Percentiles rank a stretch among this genome's conserved stretches.
These are phyloP conservation scores for Saccharomyces hybrid DNA, from an alignment of 1,139 yeast genomes.

Conservation along the genomic window DNA sequence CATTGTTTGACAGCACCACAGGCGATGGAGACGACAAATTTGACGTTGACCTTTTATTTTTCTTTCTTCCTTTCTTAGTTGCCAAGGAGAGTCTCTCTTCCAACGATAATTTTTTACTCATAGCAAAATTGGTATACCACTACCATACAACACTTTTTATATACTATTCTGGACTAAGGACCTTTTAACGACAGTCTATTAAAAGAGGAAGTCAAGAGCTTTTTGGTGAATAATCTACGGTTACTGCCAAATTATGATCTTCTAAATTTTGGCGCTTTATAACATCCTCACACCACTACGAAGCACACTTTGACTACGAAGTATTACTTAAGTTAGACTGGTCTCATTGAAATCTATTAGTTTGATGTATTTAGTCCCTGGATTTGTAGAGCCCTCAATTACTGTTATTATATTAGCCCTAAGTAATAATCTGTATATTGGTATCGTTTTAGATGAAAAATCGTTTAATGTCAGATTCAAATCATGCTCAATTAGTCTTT, in stretches of 20 bases:
- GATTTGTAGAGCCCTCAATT: background rate
- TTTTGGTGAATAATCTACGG: background rate
- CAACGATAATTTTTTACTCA: constrained; percentile 44
- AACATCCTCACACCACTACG: background rate
- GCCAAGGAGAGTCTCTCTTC: constrained; percentile 82
- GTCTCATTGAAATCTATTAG: constrained; percentile 4
- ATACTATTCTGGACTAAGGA: background rate
- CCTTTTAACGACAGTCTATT: background rate
- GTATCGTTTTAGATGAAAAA: constrained; percentile 10
- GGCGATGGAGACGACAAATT: background rate
- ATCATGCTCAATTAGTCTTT: constrained; percentile 14
- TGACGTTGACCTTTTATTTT: constrained; percentile 18
- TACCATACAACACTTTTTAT: background rate
- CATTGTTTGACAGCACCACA: constrained; percentile 7
- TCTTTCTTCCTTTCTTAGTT: constrained; percentile 41
- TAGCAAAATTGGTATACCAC: background rate
- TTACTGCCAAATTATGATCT: background rate
- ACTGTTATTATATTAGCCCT: constrained; percentile 7
- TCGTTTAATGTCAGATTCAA: constrained; percentile 12
- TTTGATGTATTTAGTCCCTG: background rate
- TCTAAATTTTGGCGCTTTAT: background rate
- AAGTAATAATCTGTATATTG: constrained; percentile 11
- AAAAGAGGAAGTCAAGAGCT: background rate
- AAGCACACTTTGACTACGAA: background rate
- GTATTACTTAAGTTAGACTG: background rate